Evolutionary conservation across 345 rosid species (phyloP), one percentile per base, ranked within the genome.

Genomic region (Excoecaria cochinchinensis): DNA sequence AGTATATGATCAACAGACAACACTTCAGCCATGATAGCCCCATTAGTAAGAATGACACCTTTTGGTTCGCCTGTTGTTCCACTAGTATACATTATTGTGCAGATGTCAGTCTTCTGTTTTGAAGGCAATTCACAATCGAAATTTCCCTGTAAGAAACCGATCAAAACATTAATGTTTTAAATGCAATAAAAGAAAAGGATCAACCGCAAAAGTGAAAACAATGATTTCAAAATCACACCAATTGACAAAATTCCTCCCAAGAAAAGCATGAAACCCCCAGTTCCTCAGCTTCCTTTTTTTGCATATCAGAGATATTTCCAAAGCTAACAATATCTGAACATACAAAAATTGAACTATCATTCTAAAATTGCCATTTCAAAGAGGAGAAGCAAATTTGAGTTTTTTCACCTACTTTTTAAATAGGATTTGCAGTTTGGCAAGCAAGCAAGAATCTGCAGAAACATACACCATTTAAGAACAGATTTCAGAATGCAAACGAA

Each of bases 61-160:
- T 95, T 95, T 0, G 99, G 98, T 65, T 93, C 99, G 77, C 99
- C 98, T 17, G 99, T 95, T 72, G 99, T 95, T 62, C 99, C 99
- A 64, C 99, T 95, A 0, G 97, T 93, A 66, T 93, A 95, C 98
- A 95, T 93, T 83, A 95, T 95, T 16, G 93, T 93, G 82, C 94
- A 93, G 24, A 93, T 82, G 73, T 90, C 88, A 4, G 89, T 86
- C 77, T 84, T 93, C 69, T 83, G 79, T 84, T 91, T 91, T 16
- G 68, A 82, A 21, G 98, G 95, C 47, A 95, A 80, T 57, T 90
- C 87, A 59, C 86, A 69, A 48, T 89, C 86, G 65, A 82, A 77
- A 77, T 84, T 87, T 79, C 90, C 98, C 97, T 93, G 82, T 12
- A 19, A 25, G 58, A 52, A 60, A 19, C 14, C 6, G 16, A 65